Evolutionary conservation across 345 rosid genomes (phyloP), one percentile per base, ranked within the genome.

Genomic region (Eucalyptus curtisii): DNA sequence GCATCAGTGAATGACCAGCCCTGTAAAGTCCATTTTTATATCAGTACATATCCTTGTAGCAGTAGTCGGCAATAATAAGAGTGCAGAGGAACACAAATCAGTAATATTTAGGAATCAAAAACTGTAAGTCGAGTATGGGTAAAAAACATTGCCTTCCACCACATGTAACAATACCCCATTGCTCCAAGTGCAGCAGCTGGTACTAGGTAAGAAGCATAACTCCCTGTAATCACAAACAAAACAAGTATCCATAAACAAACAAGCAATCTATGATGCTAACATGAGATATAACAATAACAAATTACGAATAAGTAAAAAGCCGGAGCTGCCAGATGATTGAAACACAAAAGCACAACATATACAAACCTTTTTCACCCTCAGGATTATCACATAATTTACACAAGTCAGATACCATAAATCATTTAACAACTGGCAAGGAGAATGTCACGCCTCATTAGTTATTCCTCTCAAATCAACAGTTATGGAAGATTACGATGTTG

Each of bases 151-250:
- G 93, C 99, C 98, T 96, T 96, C 99, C 98, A 97, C 98, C 96
- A 95, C 98, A 96, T 95, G 91, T 96, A 96, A 92, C 98, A 95
- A 92, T 96, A 97, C 68, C 98, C 98, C 97, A 97, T 92, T 88
- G 97, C 99, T 92, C 99, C 99, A 88, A 97, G 88, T 7, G 98
- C 99, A 40, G 98, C 97, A 86, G 99, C 99, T 89, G 99, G 99
- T 57, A 93, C 93, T 86, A 97, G 89, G 91, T 96, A 97, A 86
- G 99, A 97, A 52, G 96, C 92, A 91, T 89, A 92, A 86, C 94
- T 88, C 90, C 96, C 98, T 96, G 92, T 88, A 42, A 30, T 57
- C 90, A 91, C 57, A 90, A 86, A 37, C 42, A 22, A 40, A 6
- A 42, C 12, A 76, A 76, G 84, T 6, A 40, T 37, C 82, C 27